These are phyloP conservation scores for Telopea speciosissima DNA, from an alignment of 177 flowering plant genomes.

Conservation along the genomic window DNA sequence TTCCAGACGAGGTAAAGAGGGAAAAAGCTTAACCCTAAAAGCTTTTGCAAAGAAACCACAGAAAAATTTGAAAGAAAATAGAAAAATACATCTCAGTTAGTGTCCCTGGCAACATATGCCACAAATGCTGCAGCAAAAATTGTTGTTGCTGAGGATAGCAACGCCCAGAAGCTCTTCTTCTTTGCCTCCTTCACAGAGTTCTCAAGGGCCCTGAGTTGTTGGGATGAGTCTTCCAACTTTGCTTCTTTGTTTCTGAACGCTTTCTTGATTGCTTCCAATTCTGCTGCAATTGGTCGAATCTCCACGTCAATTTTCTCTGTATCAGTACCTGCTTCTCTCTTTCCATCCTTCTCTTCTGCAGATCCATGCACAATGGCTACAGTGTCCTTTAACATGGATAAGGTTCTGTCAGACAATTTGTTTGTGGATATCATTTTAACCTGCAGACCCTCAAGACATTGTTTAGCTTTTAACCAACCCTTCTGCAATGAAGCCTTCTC, in stretches of 20 bases:
- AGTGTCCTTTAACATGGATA: constrained; percentile 21
- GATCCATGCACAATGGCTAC: neutral
- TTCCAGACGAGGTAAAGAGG: neutral
- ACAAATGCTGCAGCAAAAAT: neutral
- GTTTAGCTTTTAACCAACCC: constrained; percentile 21
- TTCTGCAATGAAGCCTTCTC: constrained; percentile 30
- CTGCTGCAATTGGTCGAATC: neutral
- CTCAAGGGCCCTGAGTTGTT: neutral
- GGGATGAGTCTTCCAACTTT: neutral
- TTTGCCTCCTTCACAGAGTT: neutral
- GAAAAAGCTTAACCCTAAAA: too few relatives aligned
- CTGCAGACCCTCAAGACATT: constrained; percentile 22
- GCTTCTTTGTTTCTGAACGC: neutral
- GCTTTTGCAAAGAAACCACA: neutral
- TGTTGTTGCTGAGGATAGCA: neutral
- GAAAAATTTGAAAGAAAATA: neutral
- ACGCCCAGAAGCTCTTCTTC: neutral
- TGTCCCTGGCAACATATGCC: neutral
- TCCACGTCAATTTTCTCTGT: neutral
- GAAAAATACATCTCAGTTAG: neutral
- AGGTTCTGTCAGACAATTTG: constrained; percentile 18
- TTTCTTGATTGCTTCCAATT: constrained; percentile 5
- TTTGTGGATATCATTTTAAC: constrained; percentile 27
- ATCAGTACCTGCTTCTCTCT: neutral
- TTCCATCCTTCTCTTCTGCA: neutral